Evolutionary conservation across 108 stramenopile genomes (phyloP).

Genomic region (Ochromonas danica): DNA sequence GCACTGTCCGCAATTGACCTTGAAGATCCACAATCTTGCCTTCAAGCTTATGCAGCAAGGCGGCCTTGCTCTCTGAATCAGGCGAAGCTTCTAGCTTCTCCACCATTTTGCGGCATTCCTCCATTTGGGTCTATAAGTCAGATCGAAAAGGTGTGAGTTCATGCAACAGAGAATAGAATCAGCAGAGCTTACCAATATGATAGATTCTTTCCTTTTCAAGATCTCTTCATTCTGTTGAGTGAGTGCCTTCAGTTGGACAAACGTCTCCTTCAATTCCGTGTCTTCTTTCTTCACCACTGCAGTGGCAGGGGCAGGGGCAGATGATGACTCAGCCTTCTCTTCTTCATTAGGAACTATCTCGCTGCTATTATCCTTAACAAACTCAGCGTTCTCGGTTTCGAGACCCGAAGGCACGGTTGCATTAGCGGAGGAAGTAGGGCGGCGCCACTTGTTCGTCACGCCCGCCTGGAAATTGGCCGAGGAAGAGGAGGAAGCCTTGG

Average conservation of each 20-base stretch:
- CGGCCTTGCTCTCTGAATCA: not conserved
- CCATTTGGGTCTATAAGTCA: constrained; percentile 7
- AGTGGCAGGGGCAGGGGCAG: not conserved
- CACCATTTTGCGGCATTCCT: not conserved
- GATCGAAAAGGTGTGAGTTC: not conserved
- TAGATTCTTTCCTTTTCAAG: constrained; percentile 8
- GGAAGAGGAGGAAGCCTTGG: too few species aligned
- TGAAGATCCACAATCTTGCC: constrained; percentile 9
- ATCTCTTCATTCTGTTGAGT: not conserved
- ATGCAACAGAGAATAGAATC: not conserved
- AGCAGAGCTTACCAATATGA: not conserved
- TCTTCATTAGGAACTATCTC: not conserved
- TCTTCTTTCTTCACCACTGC: not conserved
- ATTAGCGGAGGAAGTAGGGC: not conserved
- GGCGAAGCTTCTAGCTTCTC: not conserved
- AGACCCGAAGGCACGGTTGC: too few species aligned
- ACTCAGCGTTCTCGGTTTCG: too few species aligned
- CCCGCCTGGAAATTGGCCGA: too few species aligned
- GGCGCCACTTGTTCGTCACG: constrained; percentile 3
- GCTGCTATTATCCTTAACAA: not conserved
- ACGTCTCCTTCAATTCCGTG: not conserved
- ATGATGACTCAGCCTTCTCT: not conserved
- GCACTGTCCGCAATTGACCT: not conserved
- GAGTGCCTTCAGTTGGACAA: not conserved
- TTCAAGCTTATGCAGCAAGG: not conserved